Evolutionary conservation across 495 filamentous ascomycete species (phyloP).

Genomic region (Hypomontagnella monticulosa): DNA sequence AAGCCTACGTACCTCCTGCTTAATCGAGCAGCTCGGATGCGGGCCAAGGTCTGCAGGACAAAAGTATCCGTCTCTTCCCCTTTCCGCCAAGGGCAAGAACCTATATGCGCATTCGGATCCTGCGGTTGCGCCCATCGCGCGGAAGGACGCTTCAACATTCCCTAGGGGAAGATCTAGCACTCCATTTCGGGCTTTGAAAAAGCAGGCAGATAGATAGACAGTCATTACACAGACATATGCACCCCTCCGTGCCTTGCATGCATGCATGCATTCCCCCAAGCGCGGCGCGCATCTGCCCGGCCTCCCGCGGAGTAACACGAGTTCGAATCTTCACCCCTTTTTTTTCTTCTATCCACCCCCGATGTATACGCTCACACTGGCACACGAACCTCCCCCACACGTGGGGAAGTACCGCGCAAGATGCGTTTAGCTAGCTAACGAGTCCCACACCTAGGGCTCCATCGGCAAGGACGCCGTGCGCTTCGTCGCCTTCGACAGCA

Average conservation of each 20-base stretch:
- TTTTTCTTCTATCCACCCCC: not conserved
- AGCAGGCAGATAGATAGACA: not conserved
- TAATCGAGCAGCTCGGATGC: conserved; percentile 18
- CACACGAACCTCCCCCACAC: not conserved
- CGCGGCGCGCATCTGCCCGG: conserved; percentile 7
- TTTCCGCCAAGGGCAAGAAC: conserved; percentile 13
- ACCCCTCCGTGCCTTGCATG: conserved; percentile 28
- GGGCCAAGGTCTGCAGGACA: not conserved
- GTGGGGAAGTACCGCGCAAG: no score
- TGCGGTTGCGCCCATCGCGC: not conserved
- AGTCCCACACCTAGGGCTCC: conserved; percentile 32
- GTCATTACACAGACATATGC: not conserved
- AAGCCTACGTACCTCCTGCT: conserved; percentile 25
- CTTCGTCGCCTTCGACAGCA: conserved; percentile 71
- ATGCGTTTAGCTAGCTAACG: not conserved
- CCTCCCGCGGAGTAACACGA: conserved; percentile 1
- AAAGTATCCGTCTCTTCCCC: not conserved
- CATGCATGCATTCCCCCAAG: conserved; percentile 5
- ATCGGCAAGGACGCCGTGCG: conserved; percentile 74
- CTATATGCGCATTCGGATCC: conserved; percentile 3
- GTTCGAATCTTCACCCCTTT: not conserved
- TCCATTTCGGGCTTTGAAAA: conserved; percentile 10
- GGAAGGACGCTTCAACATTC: not conserved
- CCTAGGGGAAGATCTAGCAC: not conserved
- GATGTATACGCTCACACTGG: not conserved